phyloP scores from a whole-genome alignment of 176 grass and related monocot species.

The Oryza nivara region DNA sequence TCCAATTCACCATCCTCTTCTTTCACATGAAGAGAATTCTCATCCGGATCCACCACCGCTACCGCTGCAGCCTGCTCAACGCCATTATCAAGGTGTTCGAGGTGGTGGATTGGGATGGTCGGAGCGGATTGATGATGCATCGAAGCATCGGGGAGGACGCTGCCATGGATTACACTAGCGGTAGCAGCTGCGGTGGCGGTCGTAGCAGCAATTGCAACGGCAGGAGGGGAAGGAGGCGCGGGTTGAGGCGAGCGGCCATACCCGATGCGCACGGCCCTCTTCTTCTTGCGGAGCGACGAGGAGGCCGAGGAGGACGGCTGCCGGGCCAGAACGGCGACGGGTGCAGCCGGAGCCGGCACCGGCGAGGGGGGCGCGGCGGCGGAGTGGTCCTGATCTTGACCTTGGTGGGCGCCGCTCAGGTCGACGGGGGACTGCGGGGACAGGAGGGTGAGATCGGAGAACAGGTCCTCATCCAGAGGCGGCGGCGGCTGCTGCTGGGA shows the following conservation, averaged over 20 bases:
- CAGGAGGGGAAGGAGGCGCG: slow-evolving; percentile 7
- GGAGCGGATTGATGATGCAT: slow-evolving; percentile 5
- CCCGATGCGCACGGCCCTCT: slow-evolving; percentile 88
- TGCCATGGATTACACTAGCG: slow-evolving; percentile 15
- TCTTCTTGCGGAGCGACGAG: slow-evolving; percentile 85
- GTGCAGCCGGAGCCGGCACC: slow-evolving; percentile 12
- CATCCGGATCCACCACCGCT: slow-evolving; percentile 18
- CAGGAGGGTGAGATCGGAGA: slow-evolving; percentile 95
- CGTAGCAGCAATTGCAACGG: not conserved
- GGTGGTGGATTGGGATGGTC: not conserved
- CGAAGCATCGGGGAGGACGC: slow-evolving; percentile 27
- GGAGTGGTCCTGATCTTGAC: slow-evolving; percentile 32
- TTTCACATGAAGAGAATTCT: slow-evolving; percentile 28
- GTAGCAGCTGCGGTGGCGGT: not conserved
- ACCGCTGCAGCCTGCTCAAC: not conserved
- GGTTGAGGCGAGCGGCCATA: slow-evolving; percentile 67
- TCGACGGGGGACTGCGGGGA: slow-evolving; percentile 36
- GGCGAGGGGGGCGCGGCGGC: not conserved
- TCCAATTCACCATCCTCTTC: slow-evolving; percentile 25
- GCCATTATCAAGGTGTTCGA: not conserved
- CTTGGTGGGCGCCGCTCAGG: not conserved
- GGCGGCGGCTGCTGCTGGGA: slow-evolving; percentile 13
- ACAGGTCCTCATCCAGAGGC: slow-evolving; percentile 87
- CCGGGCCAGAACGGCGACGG: slow-evolving; percentile 23
- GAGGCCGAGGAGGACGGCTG: slow-evolving; percentile 29